phyloP scores from a whole-genome alignment of 1,284 basidiomycete species.

The Ustilago sp. region DNA sequence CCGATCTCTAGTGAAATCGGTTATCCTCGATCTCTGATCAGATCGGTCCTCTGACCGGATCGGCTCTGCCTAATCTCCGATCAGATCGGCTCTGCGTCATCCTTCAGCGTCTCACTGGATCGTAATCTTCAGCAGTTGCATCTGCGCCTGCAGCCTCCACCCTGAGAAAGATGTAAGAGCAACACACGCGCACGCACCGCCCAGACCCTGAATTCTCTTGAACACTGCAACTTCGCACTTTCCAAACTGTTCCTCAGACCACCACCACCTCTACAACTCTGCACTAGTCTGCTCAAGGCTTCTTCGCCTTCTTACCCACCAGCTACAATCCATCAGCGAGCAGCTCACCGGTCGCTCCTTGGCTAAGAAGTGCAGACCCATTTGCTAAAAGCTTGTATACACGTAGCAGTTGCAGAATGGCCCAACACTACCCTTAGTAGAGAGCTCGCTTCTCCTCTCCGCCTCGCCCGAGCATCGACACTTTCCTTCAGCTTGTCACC shows the following conservation, averaged over 20 bases:
- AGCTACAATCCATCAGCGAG: too few relatives aligned
- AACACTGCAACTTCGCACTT: neutral
- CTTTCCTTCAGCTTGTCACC: neutral
- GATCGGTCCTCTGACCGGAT: too few relatives aligned
- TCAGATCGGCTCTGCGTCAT: too few relatives aligned
- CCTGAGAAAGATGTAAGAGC: neutral
- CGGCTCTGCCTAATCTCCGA: too few relatives aligned
- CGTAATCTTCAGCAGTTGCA: neutral
- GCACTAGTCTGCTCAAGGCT: neutral
- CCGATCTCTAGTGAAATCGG: too few relatives aligned
- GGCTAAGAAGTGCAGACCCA: too few relatives aligned
- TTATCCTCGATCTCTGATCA: too few relatives aligned
- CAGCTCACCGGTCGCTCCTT: too few relatives aligned
- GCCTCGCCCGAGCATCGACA: neutral
- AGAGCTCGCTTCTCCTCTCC: neutral
- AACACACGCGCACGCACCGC: slow-evolving; percentile 24
- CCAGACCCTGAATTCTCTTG: slow-evolving; percentile 22
- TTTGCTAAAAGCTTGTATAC: too few relatives aligned
- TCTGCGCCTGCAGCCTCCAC: slow-evolving; percentile 16
- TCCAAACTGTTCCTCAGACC: neutral
- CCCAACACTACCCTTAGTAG: neutral
- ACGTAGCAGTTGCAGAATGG: neutral
- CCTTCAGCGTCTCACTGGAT: too few relatives aligned
- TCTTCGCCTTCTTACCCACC: too few relatives aligned
- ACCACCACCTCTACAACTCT: neutral